phyloP scores from a whole-genome alignment of 257 asterid species.

The Solanum piurae region DNA sequence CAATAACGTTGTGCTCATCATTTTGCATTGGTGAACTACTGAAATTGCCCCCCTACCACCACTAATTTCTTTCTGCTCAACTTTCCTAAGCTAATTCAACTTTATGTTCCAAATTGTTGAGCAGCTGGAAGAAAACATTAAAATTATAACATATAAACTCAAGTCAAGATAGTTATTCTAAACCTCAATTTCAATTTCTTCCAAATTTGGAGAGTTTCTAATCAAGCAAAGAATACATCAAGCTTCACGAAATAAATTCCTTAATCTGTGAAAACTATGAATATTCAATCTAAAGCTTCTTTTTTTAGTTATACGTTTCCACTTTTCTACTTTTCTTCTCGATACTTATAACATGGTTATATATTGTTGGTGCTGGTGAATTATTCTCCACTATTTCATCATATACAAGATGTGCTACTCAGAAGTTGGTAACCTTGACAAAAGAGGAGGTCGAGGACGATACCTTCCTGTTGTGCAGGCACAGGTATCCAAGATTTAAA shows the following conservation, averaged over 20 bases:
- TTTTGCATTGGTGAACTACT: neutral
- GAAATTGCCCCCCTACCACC: neutral
- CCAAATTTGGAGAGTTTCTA: neutral
- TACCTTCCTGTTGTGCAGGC: neutral
- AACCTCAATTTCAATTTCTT: neutral
- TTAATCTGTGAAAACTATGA: neutral
- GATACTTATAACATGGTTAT: neutral
- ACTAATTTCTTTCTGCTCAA: neutral
- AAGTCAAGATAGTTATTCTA: neutral
- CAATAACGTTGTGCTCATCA: neutral
- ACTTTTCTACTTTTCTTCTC: neutral
- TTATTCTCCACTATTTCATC: neutral
- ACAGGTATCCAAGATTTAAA: neutral
- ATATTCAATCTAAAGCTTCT: neutral
- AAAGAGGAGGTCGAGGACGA: neutral
- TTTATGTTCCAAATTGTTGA: neutral
- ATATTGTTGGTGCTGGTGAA: neutral
- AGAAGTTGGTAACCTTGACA: neutral
- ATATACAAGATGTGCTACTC: constrained; percentile 20
- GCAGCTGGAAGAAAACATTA: neutral
- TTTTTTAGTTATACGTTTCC: neutral
- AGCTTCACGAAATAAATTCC: neutral
- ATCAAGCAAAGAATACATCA: neutral
- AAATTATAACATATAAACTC: neutral
- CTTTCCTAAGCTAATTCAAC: neutral